phyloP scores from a whole-genome alignment of 2,329 filamentous ascomycete genomes.

The Dichotomopilus funicola region DNA sequence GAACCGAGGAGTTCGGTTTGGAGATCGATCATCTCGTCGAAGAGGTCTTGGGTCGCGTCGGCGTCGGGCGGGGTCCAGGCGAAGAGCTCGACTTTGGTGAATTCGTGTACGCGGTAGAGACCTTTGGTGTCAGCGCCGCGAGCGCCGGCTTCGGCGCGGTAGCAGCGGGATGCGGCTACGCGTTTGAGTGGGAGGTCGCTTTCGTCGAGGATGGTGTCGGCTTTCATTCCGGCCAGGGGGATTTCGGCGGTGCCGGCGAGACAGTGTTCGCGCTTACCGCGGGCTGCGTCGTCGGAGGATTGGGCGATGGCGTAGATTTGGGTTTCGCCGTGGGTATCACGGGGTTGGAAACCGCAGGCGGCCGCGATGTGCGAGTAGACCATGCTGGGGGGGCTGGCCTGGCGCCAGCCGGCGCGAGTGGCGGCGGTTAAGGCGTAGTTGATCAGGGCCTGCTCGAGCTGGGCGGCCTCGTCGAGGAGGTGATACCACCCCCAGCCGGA shows the following conservation, averaged over 20 bases:
- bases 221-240: slow-evolving; percentile 84
- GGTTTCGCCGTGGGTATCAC: slow-evolving; percentile 83
- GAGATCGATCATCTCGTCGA: slow-evolving; percentile 79
- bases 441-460: slow-evolving; percentile 90
- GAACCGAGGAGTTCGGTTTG: slow-evolving; percentile 75
- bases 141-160: slow-evolving; percentile 88
- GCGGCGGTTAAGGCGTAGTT: slow-evolving; percentile 76
- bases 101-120: slow-evolving; percentile 94
- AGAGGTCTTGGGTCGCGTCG: slow-evolving; percentile 49
- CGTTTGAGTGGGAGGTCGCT: slow-evolving; percentile 66
- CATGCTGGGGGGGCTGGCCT: slow-evolving; percentile 78
- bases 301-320: slow-evolving; percentile 81
- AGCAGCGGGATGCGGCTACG: slow-evolving; percentile 85
- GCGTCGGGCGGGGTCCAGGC: slow-evolving; percentile 68
- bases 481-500: slow-evolving; percentile 99
- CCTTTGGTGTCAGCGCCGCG: slow-evolving; percentile 88
- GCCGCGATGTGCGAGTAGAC: slow-evolving; percentile 87
- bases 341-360: slow-evolving; percentile 89
- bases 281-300: slow-evolving; percentile 52
- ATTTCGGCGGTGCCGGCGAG: slow-evolving; percentile 92
- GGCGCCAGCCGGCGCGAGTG: slow-evolving; percentile 66
- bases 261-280: slow-evolving; percentile 61
- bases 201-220: slow-evolving; percentile 60
- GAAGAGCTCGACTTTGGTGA: slow-evolving; percentile 97
- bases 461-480: slow-evolving; percentile 80